phyloP scores from a whole-genome alignment of 495 filamentous ascomycete species.

The Haplographium delicatum region DNA sequence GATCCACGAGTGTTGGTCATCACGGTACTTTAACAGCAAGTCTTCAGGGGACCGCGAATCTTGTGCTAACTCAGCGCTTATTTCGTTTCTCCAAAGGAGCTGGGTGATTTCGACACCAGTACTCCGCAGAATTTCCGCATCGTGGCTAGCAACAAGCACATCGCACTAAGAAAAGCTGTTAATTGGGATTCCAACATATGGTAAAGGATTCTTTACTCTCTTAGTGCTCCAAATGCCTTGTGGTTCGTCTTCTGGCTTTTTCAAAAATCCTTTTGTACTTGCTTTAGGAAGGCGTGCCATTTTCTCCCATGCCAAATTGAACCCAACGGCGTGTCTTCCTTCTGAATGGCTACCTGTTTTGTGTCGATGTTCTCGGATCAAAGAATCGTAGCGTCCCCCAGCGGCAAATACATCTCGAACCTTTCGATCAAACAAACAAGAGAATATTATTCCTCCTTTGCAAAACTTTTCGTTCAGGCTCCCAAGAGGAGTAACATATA shows the following conservation, averaged over 20 bases:
- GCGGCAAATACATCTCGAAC: constrained; percentile 82
- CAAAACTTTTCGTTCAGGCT: constrained; percentile 94
- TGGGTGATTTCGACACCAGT: constrained; percentile 69
- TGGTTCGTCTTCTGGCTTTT: constrained; percentile 54
- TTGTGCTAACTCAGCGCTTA: constrained; percentile 84
- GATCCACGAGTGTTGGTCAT: constrained; percentile 79
- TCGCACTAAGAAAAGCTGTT: constrained; percentile 59
- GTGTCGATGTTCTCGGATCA: constrained; percentile 68
- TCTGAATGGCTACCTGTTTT: constrained; percentile 46
- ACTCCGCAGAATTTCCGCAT: constrained; percentile 68
- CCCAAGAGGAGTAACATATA: constrained; percentile 80
- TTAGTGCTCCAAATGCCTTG: constrained; percentile 56
- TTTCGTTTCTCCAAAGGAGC: constrained; percentile 74
- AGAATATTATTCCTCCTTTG: constrained; percentile 79
- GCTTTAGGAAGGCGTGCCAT: constrained; percentile 62
- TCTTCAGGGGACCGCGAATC: constrained; percentile 72
- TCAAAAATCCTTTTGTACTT: constrained; percentile 56
- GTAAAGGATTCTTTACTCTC: constrained; percentile 40
- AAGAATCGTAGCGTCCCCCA: constrained; percentile 84
- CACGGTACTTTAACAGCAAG: constrained; percentile 62
- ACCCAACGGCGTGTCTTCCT: constrained; percentile 76
- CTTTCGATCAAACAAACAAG: constrained; percentile 86
- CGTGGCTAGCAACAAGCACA: constrained; percentile 83
- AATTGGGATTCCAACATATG: background rate
- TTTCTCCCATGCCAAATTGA: constrained; percentile 86